These are phyloP conservation scores for Albifimbria verrucaria DNA, from an alignment of 2,329 filamentous ascomycete species.

Conservation along the genomic window DNA sequence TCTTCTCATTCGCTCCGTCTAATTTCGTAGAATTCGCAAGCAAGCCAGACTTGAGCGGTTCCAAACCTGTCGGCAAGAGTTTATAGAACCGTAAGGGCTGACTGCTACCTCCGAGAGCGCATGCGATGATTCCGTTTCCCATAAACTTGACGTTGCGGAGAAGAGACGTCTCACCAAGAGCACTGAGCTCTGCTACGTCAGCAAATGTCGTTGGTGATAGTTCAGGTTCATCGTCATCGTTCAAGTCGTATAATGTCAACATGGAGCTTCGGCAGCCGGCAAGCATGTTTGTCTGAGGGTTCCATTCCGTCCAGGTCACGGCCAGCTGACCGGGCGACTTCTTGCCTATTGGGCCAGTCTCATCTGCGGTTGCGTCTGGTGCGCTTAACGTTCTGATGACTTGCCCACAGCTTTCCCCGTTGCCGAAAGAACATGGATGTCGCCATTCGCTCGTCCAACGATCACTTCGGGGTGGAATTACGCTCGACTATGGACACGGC, in stretches of 20 bases:
- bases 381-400: conserved; percentile 19
- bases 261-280: conserved; percentile 27
- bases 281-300: conserved; percentile 22
- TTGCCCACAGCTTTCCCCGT: conserved; percentile 24
- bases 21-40: conserved; percentile 9
- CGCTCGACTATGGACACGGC: conserved; percentile 41
- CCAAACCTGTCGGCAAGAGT: conserved; percentile 42
- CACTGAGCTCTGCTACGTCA: conserved; percentile 19
- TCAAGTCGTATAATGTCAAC: conserved; percentile 26
- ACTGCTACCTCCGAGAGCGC: conserved; percentile 39
- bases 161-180: conserved; percentile 18
- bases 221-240: conserved; percentile 5
- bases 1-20: conserved; percentile 28
- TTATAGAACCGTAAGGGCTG: conserved; percentile 44
- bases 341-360: conserved; percentile 11
- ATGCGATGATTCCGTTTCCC: conserved; percentile 39
- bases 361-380: conserved; percentile 6
- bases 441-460: conserved; percentile 48
- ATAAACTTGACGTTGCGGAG: conserved; percentile 42
- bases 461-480: conserved; percentile 31
- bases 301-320: conserved; percentile 31
- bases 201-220: conserved; percentile 18
- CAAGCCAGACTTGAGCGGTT: conserved; percentile 31
- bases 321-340: conserved; percentile 27
- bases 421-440: conserved; percentile 41